A percentile compares a stretch with the other conserved stretches of the same genome.
Evolutionary conservation across 805 yeast genomes (phyloP).

Genomic region (Kluyveromyces wickerhamii): DNA sequence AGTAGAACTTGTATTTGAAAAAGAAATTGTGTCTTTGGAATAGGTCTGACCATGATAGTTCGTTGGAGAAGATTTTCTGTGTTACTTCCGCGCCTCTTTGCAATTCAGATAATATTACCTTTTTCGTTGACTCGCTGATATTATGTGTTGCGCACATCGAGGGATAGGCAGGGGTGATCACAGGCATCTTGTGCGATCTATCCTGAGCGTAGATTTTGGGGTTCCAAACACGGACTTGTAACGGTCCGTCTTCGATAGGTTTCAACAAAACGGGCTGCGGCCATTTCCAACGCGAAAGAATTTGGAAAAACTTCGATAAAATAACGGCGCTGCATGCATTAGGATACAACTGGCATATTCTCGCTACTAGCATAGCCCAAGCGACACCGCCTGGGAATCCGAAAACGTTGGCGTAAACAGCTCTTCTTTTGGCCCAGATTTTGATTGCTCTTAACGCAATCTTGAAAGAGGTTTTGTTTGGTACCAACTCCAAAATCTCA

Average conservation of each 20-base stretch:
- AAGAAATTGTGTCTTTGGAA: conserved; percentile 79
- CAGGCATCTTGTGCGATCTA: conserved; percentile 90
- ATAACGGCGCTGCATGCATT: conserved; percentile 91
- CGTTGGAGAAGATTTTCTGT: conserved; percentile 57
- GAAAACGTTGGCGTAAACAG: conserved; percentile 87
- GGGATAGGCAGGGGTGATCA: conserved; percentile 84
- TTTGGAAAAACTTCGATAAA: conserved; percentile 81
- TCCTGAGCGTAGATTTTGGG: conserved; percentile 87
- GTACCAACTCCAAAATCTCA: conserved; percentile 81
- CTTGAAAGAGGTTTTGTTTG: conserved; percentile 86
- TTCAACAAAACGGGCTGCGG: conserved; percentile 94
- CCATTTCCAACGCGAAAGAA: conserved; percentile 90
- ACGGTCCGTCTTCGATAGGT: conserved; percentile 93
- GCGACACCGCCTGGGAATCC: conserved; percentile 99
- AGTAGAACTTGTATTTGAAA: conserved; percentile 73
- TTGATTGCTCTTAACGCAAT: conserved; percentile 89
- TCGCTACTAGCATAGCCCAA: conserved; percentile 99
- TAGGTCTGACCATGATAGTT: conserved; percentile 64
- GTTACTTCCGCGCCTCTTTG: conserved; percentile 66
- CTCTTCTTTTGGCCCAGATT: conserved; percentile 94
- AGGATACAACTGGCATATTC: conserved; percentile 94
- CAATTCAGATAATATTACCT: conserved; percentile 71
- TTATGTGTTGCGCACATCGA: conserved; percentile 99
- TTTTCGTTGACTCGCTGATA: conserved; percentile 81
- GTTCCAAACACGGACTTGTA: conserved; percentile 95